These are phyloP conservation scores for Fusarium sp. DNA, from an alignment of 2,329 filamentous ascomycete species.

Conservation along the genomic window DNA sequence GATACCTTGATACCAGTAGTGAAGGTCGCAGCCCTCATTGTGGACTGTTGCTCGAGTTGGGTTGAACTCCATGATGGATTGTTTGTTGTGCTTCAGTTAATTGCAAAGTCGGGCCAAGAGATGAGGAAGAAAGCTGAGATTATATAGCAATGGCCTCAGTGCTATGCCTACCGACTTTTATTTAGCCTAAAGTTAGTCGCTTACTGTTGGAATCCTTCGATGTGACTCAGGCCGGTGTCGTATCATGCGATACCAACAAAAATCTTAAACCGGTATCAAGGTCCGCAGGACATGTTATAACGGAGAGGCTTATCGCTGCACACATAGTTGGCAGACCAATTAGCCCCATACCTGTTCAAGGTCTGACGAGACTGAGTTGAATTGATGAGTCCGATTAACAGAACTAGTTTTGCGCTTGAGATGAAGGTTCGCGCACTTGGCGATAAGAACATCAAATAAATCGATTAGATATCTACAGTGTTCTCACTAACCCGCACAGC, in stretches of 20 bases:
- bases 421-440: too few species aligned
- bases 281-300: not conserved
- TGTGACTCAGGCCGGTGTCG: not conserved
- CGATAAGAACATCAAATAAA: too few species aligned
- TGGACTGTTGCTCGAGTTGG: not conserved
- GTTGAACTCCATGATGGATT: not conserved
- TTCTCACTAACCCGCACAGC: not conserved
- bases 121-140: accelerated
- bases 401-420: not conserved
- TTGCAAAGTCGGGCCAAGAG: not conserved
- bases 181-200: not conserved
- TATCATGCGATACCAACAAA: not conserved
- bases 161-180: not conserved
- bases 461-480: not conserved
- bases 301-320: too few species aligned
- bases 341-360: too few species aligned
- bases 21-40: conserved; percentile 13
- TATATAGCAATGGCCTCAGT: not conserved
- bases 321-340: too few species aligned
- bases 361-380: too few species aligned
- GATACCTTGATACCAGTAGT: conserved; percentile 15
- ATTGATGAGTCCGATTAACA: accelerated
- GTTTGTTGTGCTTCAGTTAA: accelerated
- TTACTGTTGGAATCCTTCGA: not conserved
- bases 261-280: accelerated